Conservation (phyloP, 768 basidiomycete species). For the Suillus clintonianus region DNA sequence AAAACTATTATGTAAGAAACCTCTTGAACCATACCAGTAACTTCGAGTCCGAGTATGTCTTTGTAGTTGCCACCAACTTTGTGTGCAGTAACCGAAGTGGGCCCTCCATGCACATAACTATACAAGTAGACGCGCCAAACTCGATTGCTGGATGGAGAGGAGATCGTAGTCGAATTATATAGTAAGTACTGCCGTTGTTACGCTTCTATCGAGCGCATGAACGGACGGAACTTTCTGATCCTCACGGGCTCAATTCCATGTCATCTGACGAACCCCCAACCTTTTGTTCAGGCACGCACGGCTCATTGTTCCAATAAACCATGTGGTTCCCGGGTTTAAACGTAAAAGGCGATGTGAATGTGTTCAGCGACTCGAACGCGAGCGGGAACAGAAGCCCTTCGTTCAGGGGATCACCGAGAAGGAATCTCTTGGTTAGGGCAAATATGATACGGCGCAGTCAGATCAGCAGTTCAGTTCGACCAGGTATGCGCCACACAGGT, state of each 20-base stretch:
- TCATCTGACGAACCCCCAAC: too few relatives aligned
- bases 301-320: neutral
- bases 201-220: too few relatives aligned
- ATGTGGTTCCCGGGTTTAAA: neutral
- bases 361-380: neutral
- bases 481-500: neutral
- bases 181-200: too few relatives aligned
- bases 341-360: neutral
- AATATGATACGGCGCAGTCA: neutral
- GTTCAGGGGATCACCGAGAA: neutral
- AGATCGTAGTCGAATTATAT: too few relatives aligned
- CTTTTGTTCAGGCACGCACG: neutral
- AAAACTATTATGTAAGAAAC: too few relatives aligned
- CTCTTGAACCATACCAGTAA: too few relatives aligned
- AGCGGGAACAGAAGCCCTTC: neutral
- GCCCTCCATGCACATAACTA: neutral
- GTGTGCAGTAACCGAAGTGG: neutral
- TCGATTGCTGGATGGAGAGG: neutral
- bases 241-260: too few relatives aligned
- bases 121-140: neutral
- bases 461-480: neutral
- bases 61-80: neutral
- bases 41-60: too few relatives aligned
- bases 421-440: neutral
- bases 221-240: too few relatives aligned